Evolutionary conservation across 305 asterid genomes (phyloP).

Genomic region (Fraxinus xanthoxyloides): DNA sequence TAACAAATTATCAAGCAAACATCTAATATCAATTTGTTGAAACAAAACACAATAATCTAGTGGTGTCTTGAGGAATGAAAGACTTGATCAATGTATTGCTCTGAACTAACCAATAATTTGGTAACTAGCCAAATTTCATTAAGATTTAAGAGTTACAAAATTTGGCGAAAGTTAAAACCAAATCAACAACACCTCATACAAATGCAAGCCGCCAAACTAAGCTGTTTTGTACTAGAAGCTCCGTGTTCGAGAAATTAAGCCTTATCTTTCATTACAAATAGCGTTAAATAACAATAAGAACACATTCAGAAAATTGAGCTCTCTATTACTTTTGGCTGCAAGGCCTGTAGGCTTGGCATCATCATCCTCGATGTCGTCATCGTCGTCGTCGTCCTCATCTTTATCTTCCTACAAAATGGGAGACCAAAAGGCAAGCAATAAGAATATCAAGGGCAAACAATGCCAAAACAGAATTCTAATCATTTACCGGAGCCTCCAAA

Average conservation of each 20-base stretch:
- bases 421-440: conserved; percentile 9
- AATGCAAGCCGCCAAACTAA: neutral
- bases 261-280: conserved; percentile 1
- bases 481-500: neutral
- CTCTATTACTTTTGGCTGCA: conserved; percentile 68
- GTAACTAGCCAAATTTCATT: conserved; percentile 6
- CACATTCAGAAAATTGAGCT: conserved; percentile 17
- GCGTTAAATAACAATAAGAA: neutral
- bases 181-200: conserved; percentile 7
- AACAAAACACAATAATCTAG: neutral
- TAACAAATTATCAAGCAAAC: neutral
- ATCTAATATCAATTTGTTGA: neutral
- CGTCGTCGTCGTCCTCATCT: conserved; percentile 41
- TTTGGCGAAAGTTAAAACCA: conserved; percentile 5
- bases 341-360: conserved; percentile 57
- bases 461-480: conserved; percentile 3
- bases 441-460: neutral
- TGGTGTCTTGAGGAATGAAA: neutral
- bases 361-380: conserved; percentile 31
- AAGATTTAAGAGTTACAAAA: neutral
- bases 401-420: conserved; percentile 42
- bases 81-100: neutral
- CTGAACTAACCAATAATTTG: conserved; percentile 2
- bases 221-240: neutral
- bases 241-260: conserved; percentile 3